Evolutionary conservation across 2,329 filamentous ascomycete genomes (phyloP).

Genomic region (Albifimbria verrucaria): DNA sequence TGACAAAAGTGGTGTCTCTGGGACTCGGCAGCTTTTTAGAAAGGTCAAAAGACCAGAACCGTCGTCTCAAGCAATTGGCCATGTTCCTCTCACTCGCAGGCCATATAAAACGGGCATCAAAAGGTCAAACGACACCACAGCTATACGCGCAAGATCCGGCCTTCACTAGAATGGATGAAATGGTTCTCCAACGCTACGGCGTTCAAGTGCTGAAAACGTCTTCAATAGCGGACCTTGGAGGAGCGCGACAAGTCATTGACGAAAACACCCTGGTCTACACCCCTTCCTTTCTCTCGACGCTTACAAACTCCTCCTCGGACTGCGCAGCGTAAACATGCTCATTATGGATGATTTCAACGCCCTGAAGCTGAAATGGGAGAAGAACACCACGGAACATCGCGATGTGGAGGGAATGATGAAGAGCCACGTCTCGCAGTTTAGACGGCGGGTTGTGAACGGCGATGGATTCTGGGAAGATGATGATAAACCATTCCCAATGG

Average conservation of each 20-base stretch:
- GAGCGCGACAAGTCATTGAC: conserved; percentile 16
- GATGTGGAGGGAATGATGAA: conserved; percentile 18
- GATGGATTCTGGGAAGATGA: conserved; percentile 17
- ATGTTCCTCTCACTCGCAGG: conserved; percentile 16
- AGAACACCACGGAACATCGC: conserved; percentile 15
- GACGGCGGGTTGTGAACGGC: conserved; percentile 15
- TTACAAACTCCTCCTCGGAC: conserved; percentile 11
- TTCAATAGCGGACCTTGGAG: conserved; percentile 13
- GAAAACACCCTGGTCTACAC: conserved; percentile 17
- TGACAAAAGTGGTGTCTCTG: conserved; percentile 15
- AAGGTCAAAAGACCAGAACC: conserved; percentile 16
- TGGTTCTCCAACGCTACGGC: conserved; percentile 13
- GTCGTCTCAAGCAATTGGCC: conserved; percentile 19
- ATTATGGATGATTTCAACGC: conserved; percentile 22
- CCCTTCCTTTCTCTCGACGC: conserved; percentile 20
- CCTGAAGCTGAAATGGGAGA: conserved; percentile 19
- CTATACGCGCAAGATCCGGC: conserved; percentile 20
- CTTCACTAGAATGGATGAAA: conserved; percentile 16
- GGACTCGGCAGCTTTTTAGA: conserved; percentile 16
- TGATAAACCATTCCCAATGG: conserved; percentile 18
- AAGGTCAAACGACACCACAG: not conserved
- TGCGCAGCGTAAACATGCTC: conserved; percentile 4
- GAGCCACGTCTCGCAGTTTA: conserved; percentile 11
- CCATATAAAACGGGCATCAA: conserved; percentile 6
- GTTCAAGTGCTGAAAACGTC: conserved; percentile 15